Evolutionary conservation across 164 flowering plant genomes (phyloP).

Genomic region (Vitis cinerea): DNA sequence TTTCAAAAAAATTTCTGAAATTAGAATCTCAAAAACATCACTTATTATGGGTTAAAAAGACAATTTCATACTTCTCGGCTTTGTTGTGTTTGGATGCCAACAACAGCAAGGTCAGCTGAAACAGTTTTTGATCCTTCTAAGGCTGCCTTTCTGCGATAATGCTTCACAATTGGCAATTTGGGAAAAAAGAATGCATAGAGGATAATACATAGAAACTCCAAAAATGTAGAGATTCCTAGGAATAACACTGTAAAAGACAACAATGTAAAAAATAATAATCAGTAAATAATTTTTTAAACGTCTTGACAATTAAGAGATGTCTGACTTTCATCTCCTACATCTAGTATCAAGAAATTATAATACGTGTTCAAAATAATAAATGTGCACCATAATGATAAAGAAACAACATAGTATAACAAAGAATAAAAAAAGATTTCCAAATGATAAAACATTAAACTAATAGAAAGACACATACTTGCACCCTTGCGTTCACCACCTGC

Average conservation of each 20-base stretch:
- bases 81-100: constrained; percentile 41
- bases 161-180: constrained; percentile 54
- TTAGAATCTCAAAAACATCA: neutral
- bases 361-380: neutral
- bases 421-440: no score
- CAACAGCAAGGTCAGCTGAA: constrained; percentile 55
- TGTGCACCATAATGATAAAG: no score
- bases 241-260: constrained; percentile 43
- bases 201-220: constrained; percentile 41
- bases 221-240: constrained; percentile 37
- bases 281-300: neutral
- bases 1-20: neutral
- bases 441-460: no score
- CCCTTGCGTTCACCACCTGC: constrained; percentile 54
- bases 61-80: constrained; percentile 9
- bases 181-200: constrained; percentile 48
- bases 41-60: neutral
- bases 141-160: constrained; percentile 53
- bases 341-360: neutral
- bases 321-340: no score
- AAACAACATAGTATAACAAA: no score
- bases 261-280: neutral
- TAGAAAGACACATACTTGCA: constrained; percentile 29
- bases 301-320: no score
- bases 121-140: constrained; percentile 60